Evolutionary conservation across 495 filamentous ascomycete genomes (phyloP).

Genomic region (Aspergillus nanangensis): DNA sequence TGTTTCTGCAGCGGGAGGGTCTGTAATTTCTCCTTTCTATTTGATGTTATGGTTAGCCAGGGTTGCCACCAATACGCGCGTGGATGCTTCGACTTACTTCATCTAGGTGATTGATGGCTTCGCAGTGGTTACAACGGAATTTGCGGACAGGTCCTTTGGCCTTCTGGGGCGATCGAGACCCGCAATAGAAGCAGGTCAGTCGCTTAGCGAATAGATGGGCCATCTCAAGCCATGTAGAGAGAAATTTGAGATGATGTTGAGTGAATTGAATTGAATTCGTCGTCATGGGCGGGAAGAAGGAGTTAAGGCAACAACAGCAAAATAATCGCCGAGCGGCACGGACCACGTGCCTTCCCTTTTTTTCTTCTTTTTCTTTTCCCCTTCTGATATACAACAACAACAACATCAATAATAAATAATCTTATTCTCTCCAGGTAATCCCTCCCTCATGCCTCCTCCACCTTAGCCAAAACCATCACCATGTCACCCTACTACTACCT

Average conservation of each 20-base stretch:
- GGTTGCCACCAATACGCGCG: slow-evolving; percentile 1
- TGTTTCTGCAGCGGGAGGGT: slow-evolving; percentile 64
- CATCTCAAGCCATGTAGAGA: slow-evolving; percentile 25
- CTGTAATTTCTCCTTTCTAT: slow-evolving; percentile 79
- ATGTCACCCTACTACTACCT: too few species aligned
- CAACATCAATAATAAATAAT: not conserved
- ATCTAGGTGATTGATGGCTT: slow-evolving; percentile 80
- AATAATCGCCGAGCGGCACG: slow-evolving; percentile 30
- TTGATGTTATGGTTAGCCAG: not conserved
- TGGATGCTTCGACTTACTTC: slow-evolving; percentile 33
- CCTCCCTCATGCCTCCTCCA: too few species aligned
- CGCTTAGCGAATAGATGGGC: slow-evolving; percentile 41
- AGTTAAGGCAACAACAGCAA: slow-evolving; percentile 22
- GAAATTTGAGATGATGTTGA: slow-evolving; percentile 5
- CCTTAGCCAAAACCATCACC: too few species aligned
- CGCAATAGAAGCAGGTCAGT: slow-evolving; percentile 76
- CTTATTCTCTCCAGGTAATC: slow-evolving; percentile 1
- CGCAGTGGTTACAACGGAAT: slow-evolving; percentile 70
- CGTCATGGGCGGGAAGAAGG: too few species aligned
- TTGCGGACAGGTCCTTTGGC: slow-evolving; percentile 48
- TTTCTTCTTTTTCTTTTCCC: not conserved
- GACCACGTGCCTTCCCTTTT: slow-evolving; percentile 23
- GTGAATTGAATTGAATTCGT: slow-evolving; percentile 5
- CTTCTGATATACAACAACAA: too few species aligned
- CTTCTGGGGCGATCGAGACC: slow-evolving; percentile 51